A percentile compares a stretch with the other conserved stretches of the same genome.
Conservation (phyloP, 306 rosid species). For the Cicer yamashitae region DNA sequence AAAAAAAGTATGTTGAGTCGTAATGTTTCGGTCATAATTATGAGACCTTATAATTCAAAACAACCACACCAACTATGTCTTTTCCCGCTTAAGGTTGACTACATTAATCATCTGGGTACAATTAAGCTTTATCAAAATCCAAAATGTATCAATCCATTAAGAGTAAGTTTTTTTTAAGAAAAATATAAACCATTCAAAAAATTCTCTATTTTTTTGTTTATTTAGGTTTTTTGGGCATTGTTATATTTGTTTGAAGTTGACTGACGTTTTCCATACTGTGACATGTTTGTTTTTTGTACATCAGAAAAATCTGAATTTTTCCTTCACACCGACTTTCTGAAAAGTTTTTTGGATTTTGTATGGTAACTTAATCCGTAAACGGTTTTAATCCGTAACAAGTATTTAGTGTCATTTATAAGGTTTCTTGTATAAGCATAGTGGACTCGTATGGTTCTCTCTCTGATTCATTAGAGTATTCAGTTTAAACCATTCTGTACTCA, state of each 20-base stretch:
- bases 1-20: not conserved
- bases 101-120: constrained; percentile 1
- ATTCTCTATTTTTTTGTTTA: not conserved
- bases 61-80: not conserved
- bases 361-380: not conserved
- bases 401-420: not conserved
- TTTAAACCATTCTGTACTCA: not conserved
- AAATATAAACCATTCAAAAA: too few relatives aligned
- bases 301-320: constrained; percentile 4
- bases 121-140: constrained; percentile 7
- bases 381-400: constrained; percentile 22
- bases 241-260: constrained; percentile 4
- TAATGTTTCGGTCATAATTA: not conserved
- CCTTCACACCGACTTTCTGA: not conserved
- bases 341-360: not conserved
- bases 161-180: not conserved
- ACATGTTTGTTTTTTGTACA: constrained; percentile 3
- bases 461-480: constrained; percentile 3
- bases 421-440: constrained; percentile 3
- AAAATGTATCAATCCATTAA: not conserved
- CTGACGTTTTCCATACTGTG: constrained; percentile 6
- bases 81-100: not conserved
- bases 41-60: not conserved
- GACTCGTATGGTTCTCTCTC: constrained; percentile 4
- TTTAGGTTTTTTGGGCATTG: not conserved